phyloP scores from a whole-genome alignment of 306 rosid genomes.

The Gastrolobium villosum region DNA sequence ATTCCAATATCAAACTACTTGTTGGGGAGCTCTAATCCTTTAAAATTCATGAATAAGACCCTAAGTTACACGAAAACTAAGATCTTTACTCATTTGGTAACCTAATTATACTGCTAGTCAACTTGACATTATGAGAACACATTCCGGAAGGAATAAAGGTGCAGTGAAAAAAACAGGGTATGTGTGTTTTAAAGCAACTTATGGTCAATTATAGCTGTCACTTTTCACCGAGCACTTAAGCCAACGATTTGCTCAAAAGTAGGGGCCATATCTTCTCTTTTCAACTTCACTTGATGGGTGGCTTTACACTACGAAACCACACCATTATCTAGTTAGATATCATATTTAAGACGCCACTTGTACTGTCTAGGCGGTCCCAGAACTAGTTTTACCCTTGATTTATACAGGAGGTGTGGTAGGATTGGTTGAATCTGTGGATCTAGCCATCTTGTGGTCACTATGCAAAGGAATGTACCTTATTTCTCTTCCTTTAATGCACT shows the following conservation, averaged over 20 bases:
- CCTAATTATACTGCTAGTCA: slow-evolving; percentile 13
- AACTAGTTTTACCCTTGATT: background rate
- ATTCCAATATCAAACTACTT: too few relatives aligned
- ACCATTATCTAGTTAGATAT: background rate
- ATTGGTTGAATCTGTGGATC: background rate
- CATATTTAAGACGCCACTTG: slow-evolving; percentile 18
- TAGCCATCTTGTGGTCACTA: slow-evolving; percentile 32
- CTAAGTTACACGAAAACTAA: background rate
- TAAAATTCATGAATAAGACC: background rate
- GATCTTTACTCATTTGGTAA: slow-evolving; percentile 25
- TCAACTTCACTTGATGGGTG: background rate
- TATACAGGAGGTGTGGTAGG: background rate
- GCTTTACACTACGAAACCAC: background rate
- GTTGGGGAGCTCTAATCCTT: slow-evolving; percentile 32
- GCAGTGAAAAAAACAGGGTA: background rate
- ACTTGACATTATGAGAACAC: slow-evolving; percentile 13
- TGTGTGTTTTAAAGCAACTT: slow-evolving; percentile 5
- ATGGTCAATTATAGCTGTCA: slow-evolving; percentile 23
- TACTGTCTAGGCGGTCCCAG: background rate
- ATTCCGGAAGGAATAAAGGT: slow-evolving; percentile 35
- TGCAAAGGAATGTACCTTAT: slow-evolving; percentile 23
- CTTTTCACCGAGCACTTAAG: slow-evolving; percentile 3
- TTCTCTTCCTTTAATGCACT: slow-evolving; percentile 36
- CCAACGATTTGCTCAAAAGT: slow-evolving; percentile 24
- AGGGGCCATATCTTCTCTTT: slow-evolving; percentile 1